Evolutionary conservation across 257 asterid species (phyloP).

Genomic region (Plantago ovata): DNA sequence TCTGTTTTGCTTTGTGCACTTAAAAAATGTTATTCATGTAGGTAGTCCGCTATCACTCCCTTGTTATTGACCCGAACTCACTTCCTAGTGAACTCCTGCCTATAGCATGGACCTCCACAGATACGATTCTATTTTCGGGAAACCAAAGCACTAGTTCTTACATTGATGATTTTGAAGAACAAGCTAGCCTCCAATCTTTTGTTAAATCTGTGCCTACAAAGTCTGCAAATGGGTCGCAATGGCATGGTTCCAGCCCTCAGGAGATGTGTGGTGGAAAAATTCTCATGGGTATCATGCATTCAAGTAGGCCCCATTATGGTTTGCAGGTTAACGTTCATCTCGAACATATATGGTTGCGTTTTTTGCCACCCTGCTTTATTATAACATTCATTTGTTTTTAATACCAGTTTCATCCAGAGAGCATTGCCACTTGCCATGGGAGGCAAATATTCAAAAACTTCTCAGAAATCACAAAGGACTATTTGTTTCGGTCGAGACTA

Average conservation of each 20-base stretch:
- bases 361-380: not conserved
- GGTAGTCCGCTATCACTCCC: slow-evolving; percentile 98
- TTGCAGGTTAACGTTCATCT: slow-evolving; percentile 61
- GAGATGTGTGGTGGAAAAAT: slow-evolving; percentile 40
- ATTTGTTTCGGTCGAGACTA: slow-evolving; percentile 65
- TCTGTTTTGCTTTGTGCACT: not conserved
- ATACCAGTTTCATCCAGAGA: slow-evolving; percentile 93
- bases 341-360: slow-evolving; percentile 1
- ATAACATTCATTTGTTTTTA: slow-evolving; percentile 18
- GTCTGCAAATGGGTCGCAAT: slow-evolving; percentile 26
- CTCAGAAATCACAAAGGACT: slow-evolving; percentile 74
- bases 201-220: too few species aligned
- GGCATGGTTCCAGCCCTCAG: slow-evolving; percentile 32
- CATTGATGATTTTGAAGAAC: slow-evolving; percentile 37
- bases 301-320: slow-evolving; percentile 87
- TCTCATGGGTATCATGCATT: slow-evolving; percentile 96
- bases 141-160: slow-evolving; percentile 28
- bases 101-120: slow-evolving; percentile 84
- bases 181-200: too few species aligned
- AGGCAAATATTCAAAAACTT: slow-evolving; percentile 83
- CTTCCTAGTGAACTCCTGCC: slow-evolving; percentile 89
- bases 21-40: too few species aligned
- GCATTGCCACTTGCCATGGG: slow-evolving; percentile 83
- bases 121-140: slow-evolving; percentile 58
- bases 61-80: slow-evolving; percentile 74